Evolutionary conservation across 1,284 basidiomycete genomes (phyloP), one percentile per base, ranked within the genome.

Genomic region (Earliella scabrosa): DNA sequence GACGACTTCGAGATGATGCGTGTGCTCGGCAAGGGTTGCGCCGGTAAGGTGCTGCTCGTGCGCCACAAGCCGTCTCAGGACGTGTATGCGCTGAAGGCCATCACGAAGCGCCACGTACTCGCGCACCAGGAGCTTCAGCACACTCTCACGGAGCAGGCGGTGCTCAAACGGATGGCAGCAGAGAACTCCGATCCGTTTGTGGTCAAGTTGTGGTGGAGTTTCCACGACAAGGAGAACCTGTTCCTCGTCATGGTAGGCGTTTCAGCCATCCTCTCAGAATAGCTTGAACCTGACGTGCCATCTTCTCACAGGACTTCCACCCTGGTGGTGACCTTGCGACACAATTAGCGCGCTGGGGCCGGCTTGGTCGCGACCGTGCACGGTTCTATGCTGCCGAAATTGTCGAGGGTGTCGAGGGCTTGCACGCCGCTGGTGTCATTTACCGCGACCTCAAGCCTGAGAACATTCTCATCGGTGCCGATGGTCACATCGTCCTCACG

Each of bases 331-430:
- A 98, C 73, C 82, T 98, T 39, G 96, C 96, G 8, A 98, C 96
- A 13, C 96, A 98, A 73, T 87, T 98, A 59, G 94, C 95, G 49
- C 85, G 95, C 40, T 96, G 95, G 91, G 95, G 96, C 13, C 82
- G 93, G 47, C 78, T 98, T 14, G 95, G 95, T 1, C 86, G 93
- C 21, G 93, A 97, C 68, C 86, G 95, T 34, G 95, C 96, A 4
- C 81, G 97, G 39, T 98, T 98, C 75, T 98, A 98, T 67, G 93
- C 95, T 23, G 92, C 93, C 16, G 97, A 98, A 74, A 97, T 98
- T 58, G 93, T 94, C 13, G 94, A 97, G 66, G 96, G 95, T 45
- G 87, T 97, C 24, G 93, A 97, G 74, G 93, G 94, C 34, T 79
- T 98, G 11, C 93, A 96, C 65, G 83, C 85, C 8, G 88, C 88